A percentile compares a stretch with the other conserved stretches of the same genome.
Conservation (phyloP, 352 stramenopile species). For the Globisporangium paddicum region DNA sequence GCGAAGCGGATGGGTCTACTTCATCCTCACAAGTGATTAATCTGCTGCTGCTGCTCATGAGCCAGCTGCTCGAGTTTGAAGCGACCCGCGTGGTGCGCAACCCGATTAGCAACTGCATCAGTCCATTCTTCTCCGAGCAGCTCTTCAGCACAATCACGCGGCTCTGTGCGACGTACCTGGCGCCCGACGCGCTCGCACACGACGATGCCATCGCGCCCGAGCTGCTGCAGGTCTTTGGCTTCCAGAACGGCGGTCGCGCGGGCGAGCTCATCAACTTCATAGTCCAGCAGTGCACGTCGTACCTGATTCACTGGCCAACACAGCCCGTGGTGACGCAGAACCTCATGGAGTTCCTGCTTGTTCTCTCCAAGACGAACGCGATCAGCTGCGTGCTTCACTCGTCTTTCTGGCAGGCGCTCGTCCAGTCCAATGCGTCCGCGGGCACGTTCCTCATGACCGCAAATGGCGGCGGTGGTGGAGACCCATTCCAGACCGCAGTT, state of each 20-base stretch:
- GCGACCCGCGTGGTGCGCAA: slow-evolving; percentile 48
- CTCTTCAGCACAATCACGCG: slow-evolving; percentile 69
- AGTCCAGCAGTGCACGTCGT: slow-evolving; percentile 58
- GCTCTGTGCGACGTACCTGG: slow-evolving; percentile 70
- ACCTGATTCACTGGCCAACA: slow-evolving; percentile 78
- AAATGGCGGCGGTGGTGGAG: slow-evolving; percentile 11
- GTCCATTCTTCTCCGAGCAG: slow-evolving; percentile 79
- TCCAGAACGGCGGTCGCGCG: slow-evolving; percentile 44
- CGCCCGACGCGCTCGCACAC: slow-evolving; percentile 38
- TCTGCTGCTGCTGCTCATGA: slow-evolving; percentile 66
- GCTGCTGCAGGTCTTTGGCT: slow-evolving; percentile 61
- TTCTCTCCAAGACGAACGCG: slow-evolving; percentile 57
- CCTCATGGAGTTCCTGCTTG: slow-evolving; percentile 69
- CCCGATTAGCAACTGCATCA: slow-evolving; percentile 49
- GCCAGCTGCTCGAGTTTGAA: slow-evolving; percentile 67
- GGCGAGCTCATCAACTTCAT: slow-evolving; percentile 67
- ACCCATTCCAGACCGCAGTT: slow-evolving; percentile 41
- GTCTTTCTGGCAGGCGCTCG: slow-evolving; percentile 65
- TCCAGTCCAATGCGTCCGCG: slow-evolving; percentile 64
- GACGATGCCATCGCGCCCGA: slow-evolving; percentile 35
- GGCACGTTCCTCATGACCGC: slow-evolving; percentile 40
- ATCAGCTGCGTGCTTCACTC: slow-evolving; percentile 52
- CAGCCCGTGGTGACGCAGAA: slow-evolving; percentile 83
- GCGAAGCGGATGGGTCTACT: background rate
- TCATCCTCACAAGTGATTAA: slow-evolving; percentile 39